Base-by-base conservation (phyloP, 805 yeast genomes). In the Metschnikowia sp. region DNA sequence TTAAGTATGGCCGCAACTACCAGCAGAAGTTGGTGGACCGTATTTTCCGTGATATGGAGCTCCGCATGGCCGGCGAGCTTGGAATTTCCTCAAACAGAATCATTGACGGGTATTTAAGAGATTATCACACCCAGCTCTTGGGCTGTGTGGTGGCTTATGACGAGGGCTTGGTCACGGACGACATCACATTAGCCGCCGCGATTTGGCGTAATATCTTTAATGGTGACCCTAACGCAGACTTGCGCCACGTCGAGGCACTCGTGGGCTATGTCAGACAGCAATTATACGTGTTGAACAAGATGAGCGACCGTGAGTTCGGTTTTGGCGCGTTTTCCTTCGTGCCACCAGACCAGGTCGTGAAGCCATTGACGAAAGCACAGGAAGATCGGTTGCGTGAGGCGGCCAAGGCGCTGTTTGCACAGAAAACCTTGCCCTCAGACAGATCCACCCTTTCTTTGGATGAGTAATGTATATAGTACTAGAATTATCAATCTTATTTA, bases 1-100 rank as follows among this genome's bases (percentile, higher is more conserved):
- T 84, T 64, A 85, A 88, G 59, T 83, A 88, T 62, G 95, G 97
- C 36, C 81, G 81, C 57, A 86, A 84, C 62, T 94, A 91, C 67
- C 97, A 94, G 66, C 97, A 91, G 67, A 89, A 89, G 62, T 69
- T 94, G 34, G 87, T 91, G 30, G 97, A 95, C 65, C 77, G 95
- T 54, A 81, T 88, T 39, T 94, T 94, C 72, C 80, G 82, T 53
- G 98, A 94, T 64, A 86, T 94, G 69, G 98, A 94, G 65, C 72
- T 80, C 60, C 82, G 96, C 62, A 75, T 94, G 66, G 80, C 85
- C 48, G 88, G 86, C 55, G 97, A 91, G 64, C 81, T 92, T 81
- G 86, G 87, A 47, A 89, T 94, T 38, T 75, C 76, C 52, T 84
- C 94, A 8, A 88, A 88, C 53, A 76, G 94, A 59, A 82, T 89